Base-by-base conservation (phyloP, 225 moss, liverwort and hornwort genomes). In the Climacium dendroides region DNA sequence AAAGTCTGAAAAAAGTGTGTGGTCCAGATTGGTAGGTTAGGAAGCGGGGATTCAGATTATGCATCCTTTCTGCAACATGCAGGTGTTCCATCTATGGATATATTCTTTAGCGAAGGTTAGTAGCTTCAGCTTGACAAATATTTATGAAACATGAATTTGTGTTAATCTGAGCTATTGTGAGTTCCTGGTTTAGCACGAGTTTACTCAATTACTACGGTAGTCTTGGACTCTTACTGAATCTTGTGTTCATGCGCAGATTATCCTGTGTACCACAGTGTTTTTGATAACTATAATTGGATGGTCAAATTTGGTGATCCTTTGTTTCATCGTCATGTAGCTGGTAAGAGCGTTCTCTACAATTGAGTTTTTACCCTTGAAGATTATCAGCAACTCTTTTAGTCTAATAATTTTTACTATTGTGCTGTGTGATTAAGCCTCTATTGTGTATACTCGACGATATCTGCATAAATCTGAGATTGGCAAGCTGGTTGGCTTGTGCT, bases 201-300 rank as follows among this genome's bases (percentile, higher is more conserved):
- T 70, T 78, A 20, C 52, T 66, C 26, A 55, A 77, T 82, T 62
- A 9, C 45, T 85, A 18, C 39, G 26, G 57, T 39, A 58, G 29
- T 59, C 66, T 80, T 78, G 79, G 85, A 61, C 48, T 28, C 84
- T 88, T 39, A 87, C 45, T 65, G 37, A 78, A 55, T 35, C 60
- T 85, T 58, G 78, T 76, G 60, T 71, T 13, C 50, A 26, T 90
- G 62, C 89, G 83, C 93, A 96, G 98, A 73, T 17, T 96, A 94
- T 92, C 89, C 98, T 76, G 94, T 97, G 63, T 98, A 98, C 84
- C 98, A 98, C 84, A 92, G 92, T 41, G 82, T 91, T 57, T 97
- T 92, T 80, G 98, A 98, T 84, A 88, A 96, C 85, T 97, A 94
- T 67, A 85, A 93, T 65, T 98, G 98, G 98, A 96, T 98, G 98